Evolutionary conservation across 306 rosid species (phyloP), one percentile per base, ranked within the genome.

Genomic region (Medicago truncatula): DNA sequence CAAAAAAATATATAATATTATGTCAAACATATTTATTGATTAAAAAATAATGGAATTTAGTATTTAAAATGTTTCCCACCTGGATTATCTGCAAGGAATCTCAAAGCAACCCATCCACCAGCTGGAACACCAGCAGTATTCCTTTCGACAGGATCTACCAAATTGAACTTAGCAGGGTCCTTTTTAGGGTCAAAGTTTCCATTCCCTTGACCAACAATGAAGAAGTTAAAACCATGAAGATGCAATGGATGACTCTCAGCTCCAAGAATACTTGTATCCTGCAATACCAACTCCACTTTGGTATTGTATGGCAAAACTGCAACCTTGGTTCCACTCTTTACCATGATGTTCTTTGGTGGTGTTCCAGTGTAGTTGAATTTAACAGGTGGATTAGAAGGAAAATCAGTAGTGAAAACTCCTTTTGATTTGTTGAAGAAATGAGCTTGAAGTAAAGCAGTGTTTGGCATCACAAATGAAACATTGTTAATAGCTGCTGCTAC

Each of bases 161-260:
- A 84, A 66, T 91, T 88, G 79, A 85, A 91, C 28, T 77, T 88
- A 0, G 77, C 5, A 1, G 91, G 90, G 67, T 88, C 96, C 1
- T 79, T 91, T 15, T 80, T 87, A 28, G 91, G 84, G 76, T 91
- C 84, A 14, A 91, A 91, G 70, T 88, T 91, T 18, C 91, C 96
- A 67, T 43, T 63, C 0, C 96, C 96, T 17, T 87, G 86, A 13
- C 89, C 96, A 39, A 91, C 86, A 64, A 88, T 82, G n/a, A 91
- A 88, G 85, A 91, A 91, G 67, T 88, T 91, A 47, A 84, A 91
- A 1, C 96, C 96, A 76, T 91, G 96, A 66, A 91, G 90, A 53
- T 91, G 96, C 82, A 91, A 88, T 5, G 96, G 96, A 79, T 91
- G 96, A 70, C 91, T 88, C 82, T 91, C 91, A 2, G 96, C 90